Evolutionary conservation across 2,329 filamentous ascomycete genomes (phyloP).

Genomic region (Microsporum canis): DNA sequence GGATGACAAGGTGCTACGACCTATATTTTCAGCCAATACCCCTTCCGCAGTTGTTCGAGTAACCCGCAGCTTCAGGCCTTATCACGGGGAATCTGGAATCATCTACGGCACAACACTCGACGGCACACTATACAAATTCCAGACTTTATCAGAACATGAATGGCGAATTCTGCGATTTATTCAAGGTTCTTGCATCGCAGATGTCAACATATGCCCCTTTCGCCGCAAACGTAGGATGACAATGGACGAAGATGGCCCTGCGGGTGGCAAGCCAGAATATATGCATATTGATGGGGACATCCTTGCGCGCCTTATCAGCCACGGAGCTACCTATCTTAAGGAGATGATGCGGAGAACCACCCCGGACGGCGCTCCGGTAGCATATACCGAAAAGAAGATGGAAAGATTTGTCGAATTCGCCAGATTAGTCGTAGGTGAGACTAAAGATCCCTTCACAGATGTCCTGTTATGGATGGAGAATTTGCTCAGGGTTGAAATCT

Average conservation of each 20-base stretch:
- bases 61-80: constrained; percentile 6
- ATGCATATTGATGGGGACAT: constrained; percentile 61
- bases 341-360: constrained; percentile 20
- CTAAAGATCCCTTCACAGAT: constrained; percentile 18
- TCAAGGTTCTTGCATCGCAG: constrained; percentile 53
- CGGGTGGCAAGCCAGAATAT: constrained; percentile 32
- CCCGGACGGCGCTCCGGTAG: not conserved
- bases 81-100: constrained; percentile 15
- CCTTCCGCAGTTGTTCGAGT: constrained; percentile 27
- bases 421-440: constrained; percentile 36
- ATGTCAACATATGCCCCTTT: constrained; percentile 42
- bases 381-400: constrained; percentile 19
- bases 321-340: constrained; percentile 25
- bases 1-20: constrained; percentile 24
- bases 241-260: constrained; percentile 30
- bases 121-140: constrained; percentile 59
- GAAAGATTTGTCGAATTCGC: constrained; percentile 41
- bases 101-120: constrained; percentile 57
- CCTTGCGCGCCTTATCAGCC: constrained; percentile 44
- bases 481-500: constrained; percentile 20
- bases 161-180: constrained; percentile 62
- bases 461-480: constrained; percentile 28
- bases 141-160: constrained; percentile 49
- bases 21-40: constrained; percentile 23
- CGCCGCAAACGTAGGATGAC: constrained; percentile 23